phyloP scores from a whole-genome alignment of 371 early-diverging fungal genomes.

The Mortierella polycephala region DNA sequence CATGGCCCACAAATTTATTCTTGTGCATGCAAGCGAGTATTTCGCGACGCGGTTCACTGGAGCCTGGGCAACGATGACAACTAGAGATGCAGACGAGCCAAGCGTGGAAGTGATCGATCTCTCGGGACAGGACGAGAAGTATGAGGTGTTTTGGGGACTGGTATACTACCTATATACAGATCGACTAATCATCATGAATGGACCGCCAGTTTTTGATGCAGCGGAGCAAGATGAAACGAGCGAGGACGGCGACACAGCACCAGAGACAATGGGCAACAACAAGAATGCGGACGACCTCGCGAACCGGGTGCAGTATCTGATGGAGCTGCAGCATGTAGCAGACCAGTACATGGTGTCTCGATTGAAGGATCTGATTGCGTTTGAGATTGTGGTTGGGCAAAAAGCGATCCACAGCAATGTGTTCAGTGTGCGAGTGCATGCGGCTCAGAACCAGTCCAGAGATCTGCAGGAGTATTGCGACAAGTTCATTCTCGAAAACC shows the following conservation, averaged over 20 bases:
- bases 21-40: conserved; percentile 15
- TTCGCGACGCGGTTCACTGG: conserved; percentile 15
- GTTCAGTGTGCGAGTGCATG: conserved; percentile 7
- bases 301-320: conserved; percentile 20
- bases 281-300: neutral
- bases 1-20: conserved; percentile 30
- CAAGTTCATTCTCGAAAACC: conserved; percentile 9
- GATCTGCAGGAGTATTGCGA: conserved; percentile 17
- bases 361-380: conserved; percentile 15
- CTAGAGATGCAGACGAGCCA: conserved; percentile 3
- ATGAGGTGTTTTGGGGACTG: conserved; percentile 25
- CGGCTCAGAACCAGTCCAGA: neutral
- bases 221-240: too few species aligned
- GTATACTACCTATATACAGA: conserved; percentile 33
- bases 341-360: conserved; percentile 8
- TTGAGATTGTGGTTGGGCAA: conserved; percentile 3
- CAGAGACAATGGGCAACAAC: neutral
- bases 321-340: conserved; percentile 12
- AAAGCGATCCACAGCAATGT: conserved; percentile 24
- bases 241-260: neutral
- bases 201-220: neutral
- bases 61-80: neutral
- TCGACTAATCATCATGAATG: conserved; percentile 10
- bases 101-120: conserved; percentile 17
- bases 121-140: neutral